Evolutionary conservation across 1,284 basidiomycete genomes (phyloP).

Genomic region (Bondarzewia mesenterica): DNA sequence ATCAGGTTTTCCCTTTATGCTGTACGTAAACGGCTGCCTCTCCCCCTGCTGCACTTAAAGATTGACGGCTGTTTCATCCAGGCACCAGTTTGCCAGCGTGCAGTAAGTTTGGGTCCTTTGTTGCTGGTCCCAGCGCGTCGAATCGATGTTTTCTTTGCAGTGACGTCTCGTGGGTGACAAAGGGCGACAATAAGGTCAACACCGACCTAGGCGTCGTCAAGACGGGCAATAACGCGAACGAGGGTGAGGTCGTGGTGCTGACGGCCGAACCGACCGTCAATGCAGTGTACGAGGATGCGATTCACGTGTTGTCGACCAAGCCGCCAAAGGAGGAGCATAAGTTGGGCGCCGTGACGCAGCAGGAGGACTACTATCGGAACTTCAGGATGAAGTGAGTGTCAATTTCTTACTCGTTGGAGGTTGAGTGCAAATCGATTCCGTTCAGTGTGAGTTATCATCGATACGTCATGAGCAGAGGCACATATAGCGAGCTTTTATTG

Average conservation of each 20-base stretch:
- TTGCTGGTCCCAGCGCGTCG: too few relatives aligned
- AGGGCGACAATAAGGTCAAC: constrained; percentile 65
- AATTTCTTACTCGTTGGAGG: not conserved
- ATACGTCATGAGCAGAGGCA: too few relatives aligned
- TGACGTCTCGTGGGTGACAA: constrained; percentile 50
- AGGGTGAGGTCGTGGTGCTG: constrained; percentile 80
- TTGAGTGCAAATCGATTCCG: not conserved
- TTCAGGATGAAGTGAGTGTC: constrained; percentile 2
- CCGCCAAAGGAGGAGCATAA: constrained; percentile 36
- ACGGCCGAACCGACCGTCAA: constrained; percentile 76
- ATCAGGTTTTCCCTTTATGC: too few relatives aligned
- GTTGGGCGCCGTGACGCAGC: constrained; percentile 47
- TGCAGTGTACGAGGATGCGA: constrained; percentile 79
- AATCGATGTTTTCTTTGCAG: too few relatives aligned
- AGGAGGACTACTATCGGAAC: constrained; percentile 70
- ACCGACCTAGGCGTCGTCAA: constrained; percentile 79
- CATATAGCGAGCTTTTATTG: too few relatives aligned
- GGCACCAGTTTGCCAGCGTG: too few relatives aligned
- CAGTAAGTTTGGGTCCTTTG: too few relatives aligned
- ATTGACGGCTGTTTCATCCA: too few relatives aligned
- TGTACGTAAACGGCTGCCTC: too few relatives aligned
- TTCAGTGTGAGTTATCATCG: not conserved
- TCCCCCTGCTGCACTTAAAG: too few relatives aligned
- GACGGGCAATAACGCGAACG: constrained; percentile 74
- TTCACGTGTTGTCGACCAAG: constrained; percentile 72